phyloP scores from a whole-genome alignment of 768 basidiomycete genomes.

The Thelephora ganbajun region DNA sequence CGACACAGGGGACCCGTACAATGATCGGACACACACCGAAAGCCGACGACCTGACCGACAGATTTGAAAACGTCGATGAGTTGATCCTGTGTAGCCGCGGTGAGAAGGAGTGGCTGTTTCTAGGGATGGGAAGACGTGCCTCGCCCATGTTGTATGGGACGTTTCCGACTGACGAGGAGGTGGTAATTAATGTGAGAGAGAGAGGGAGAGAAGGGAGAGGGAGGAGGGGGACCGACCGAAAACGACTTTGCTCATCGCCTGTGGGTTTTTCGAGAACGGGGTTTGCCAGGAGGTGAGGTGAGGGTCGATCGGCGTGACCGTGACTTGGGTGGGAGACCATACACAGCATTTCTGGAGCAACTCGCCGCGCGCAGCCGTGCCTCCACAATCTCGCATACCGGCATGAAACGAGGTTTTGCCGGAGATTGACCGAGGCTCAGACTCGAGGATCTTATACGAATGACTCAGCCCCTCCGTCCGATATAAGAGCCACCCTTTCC shows the following conservation, averaged over 20 bases:
- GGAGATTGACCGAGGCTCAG: no score
- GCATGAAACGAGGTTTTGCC: no score
- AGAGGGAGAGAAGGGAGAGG: neutral
- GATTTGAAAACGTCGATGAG: constrained; percentile 81
- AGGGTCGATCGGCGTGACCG: no score
- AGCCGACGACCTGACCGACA: constrained; percentile 80
- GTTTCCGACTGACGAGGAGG: constrained; percentile 50
- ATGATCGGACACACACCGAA: constrained; percentile 35
- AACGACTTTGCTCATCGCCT: constrained; percentile 68
- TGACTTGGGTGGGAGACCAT: no score
- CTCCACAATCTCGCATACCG: no score
- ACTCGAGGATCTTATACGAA: no score
- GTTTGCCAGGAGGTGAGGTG: no score
- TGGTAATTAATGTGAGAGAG: constrained; percentile 1
- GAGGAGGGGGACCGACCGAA: constrained; percentile 35
- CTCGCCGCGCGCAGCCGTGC: no score
- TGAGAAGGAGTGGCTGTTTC: neutral
- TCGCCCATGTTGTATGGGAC: constrained; percentile 86
- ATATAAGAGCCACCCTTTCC: no score
- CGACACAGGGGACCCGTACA: neutral
- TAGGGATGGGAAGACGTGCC: constrained; percentile 19
- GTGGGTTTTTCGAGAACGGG: no score
- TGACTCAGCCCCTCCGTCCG: no score
- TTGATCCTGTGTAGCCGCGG: constrained; percentile 40
- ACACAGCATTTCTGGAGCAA: no score